Percentiles rank a stretch among this genome's conserved stretches.
Evolutionary conservation across 805 yeast genomes (phyloP).

Genomic region (Wickerhamomyces strasburgensis): DNA sequence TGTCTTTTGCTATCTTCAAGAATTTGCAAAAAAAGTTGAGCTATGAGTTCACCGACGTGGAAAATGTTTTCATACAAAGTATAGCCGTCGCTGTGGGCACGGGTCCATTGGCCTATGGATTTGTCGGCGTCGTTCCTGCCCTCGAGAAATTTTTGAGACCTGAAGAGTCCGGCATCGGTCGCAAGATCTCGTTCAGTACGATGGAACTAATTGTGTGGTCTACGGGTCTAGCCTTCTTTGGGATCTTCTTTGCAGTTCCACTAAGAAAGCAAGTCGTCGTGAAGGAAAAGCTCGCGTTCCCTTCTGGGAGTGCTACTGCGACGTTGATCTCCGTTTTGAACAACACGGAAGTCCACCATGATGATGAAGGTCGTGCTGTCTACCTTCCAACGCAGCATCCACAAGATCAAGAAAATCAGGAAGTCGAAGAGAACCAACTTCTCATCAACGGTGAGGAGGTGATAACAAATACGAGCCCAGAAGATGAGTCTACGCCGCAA

Average conservation of each 20-base stretch:
- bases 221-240: constrained; percentile 83
- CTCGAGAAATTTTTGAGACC: constrained; percentile 79
- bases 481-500: too few relatives aligned
- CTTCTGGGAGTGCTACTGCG: constrained; percentile 95
- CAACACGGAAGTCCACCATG: constrained; percentile 46
- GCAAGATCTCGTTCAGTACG: constrained; percentile 32
- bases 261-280: constrained; percentile 80
- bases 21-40: constrained; percentile 34
- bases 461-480: too few relatives aligned
- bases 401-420: too few relatives aligned
- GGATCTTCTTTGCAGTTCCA: constrained; percentile 92
- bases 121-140: constrained; percentile 95
- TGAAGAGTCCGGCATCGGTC: constrained; percentile 67
- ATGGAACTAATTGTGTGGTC: constrained; percentile 75
- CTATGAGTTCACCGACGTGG: constrained; percentile 75
- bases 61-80: constrained; percentile 87
- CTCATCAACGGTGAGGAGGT: constrained; percentile 14
- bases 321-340: constrained; percentile 85
- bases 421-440: too few relatives aligned
- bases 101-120: constrained; percentile 92
- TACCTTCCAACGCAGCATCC: too few relatives aligned
- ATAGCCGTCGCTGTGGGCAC: constrained; percentile 97
- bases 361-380: constrained; percentile 5
- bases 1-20: constrained; percentile 82
- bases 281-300: constrained; percentile 85